Evolutionary conservation across 345 rosid genomes (phyloP).

Genomic region (Populus nigra): DNA sequence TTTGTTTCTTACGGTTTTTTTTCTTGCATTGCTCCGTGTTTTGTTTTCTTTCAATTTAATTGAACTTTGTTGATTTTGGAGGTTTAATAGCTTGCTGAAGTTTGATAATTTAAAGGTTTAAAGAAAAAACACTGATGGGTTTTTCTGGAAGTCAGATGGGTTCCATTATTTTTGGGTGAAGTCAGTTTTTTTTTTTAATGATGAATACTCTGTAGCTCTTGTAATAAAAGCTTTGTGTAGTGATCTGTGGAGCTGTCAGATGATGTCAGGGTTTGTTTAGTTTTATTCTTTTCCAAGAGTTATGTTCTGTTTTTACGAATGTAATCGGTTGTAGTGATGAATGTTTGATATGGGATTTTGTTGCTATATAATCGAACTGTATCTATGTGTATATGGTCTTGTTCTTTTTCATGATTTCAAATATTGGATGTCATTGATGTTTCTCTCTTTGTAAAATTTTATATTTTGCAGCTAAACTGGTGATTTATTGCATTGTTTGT

Average conservation of each 20-base stretch:
- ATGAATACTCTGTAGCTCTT: not conserved
- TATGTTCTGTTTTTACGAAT: not conserved
- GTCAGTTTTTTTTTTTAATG: not conserved
- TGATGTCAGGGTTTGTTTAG: not conserved
- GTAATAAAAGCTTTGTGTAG: not conserved
- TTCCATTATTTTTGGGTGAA: not conserved
- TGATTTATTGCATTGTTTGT: slow-evolving; percentile 1
- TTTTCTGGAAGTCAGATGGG: not conserved
- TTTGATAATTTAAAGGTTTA: not conserved
- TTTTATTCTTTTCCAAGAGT: not conserved
- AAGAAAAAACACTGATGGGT: not conserved
- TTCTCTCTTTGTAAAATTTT: not conserved
- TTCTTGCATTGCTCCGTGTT: not conserved
- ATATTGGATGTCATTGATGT: not conserved
- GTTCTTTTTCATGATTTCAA: too few relatives aligned
- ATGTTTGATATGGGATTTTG: not conserved
- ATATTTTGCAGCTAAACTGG: not conserved
- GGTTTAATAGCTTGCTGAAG: not conserved
- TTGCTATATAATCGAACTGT: not conserved
- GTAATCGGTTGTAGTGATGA: too few relatives aligned
- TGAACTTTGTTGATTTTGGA: not conserved
- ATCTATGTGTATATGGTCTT: not conserved
- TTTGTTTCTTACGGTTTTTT: not conserved
- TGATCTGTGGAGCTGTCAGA: not conserved
- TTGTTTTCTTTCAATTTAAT: not conserved